A percentile compares a stretch with the other conserved stretches of the same genome.
These are phyloP conservation scores for Epichloe sylvatica DNA, from an alignment of 2,329 filamentous ascomycete species.

Conservation along the genomic window DNA sequence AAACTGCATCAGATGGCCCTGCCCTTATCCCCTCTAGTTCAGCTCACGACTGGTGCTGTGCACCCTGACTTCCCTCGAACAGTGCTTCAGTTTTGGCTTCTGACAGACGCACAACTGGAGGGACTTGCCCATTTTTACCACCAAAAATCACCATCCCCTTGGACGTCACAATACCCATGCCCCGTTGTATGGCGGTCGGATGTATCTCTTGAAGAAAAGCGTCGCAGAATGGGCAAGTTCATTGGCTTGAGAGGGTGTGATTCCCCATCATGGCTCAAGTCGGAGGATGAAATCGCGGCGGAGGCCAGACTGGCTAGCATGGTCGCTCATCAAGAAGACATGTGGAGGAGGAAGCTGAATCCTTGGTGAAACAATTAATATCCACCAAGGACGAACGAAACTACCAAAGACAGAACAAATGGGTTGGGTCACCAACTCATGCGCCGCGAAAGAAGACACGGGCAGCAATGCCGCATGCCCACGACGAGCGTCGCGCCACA, in stretches of 20 bases:
- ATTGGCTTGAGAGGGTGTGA: conserved; percentile 53
- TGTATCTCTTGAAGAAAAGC: conserved; percentile 50
- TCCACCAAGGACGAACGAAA: too few species aligned
- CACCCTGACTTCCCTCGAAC: conserved; percentile 53
- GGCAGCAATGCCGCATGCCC: conserved; percentile 2
- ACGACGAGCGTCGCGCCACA: not conserved
- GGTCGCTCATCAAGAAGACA: conserved; percentile 27
- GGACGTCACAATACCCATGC: conserved; percentile 49
- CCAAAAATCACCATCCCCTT: conserved; percentile 45
- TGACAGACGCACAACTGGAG: conserved; percentile 59
- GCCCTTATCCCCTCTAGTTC: conserved; percentile 51
- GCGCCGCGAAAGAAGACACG: not conserved
- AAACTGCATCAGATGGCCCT: conserved; percentile 55
- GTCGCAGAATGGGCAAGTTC: conserved; percentile 57
- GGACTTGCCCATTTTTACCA: conserved; percentile 59
- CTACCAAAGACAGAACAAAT: too few species aligned
- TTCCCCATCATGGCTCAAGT: conserved; percentile 22
- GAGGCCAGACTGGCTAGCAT: conserved; percentile 26
- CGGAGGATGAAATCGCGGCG: conserved; percentile 34
- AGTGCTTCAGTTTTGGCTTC: conserved; percentile 58
- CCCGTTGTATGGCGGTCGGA: conserved; percentile 48
- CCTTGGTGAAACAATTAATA: conserved; percentile 10
- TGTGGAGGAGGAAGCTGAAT: conserved; percentile 32
- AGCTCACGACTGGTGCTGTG: conserved; percentile 44
- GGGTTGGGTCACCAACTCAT: not conserved